Evolutionary conservation across 805 yeast species (phyloP).

Genomic region (Monosporozyma aquatica): DNA sequence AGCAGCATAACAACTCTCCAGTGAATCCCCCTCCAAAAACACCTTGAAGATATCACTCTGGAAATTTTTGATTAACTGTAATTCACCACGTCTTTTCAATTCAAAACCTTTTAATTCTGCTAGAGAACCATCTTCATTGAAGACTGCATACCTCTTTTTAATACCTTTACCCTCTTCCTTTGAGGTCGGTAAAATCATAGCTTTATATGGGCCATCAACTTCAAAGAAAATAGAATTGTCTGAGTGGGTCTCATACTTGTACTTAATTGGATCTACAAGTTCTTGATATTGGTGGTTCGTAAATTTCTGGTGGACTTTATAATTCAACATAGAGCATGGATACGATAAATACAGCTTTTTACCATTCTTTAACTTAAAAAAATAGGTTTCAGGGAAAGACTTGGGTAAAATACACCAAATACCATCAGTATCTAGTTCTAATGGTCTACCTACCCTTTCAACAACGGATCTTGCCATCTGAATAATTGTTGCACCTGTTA

Average conservation of each 20-base stretch:
- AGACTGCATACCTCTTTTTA: constrained; percentile 94
- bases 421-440: constrained; percentile 97
- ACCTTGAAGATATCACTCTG: constrained; percentile 90
- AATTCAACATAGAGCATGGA: constrained; percentile 94
- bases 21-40: constrained; percentile 73
- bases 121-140: constrained; percentile 84
- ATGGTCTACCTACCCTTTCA: constrained; percentile 87
- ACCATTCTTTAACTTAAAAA: constrained; percentile 65
- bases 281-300: constrained; percentile 94
- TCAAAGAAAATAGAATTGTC: constrained; percentile 96
- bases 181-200: constrained; percentile 95
- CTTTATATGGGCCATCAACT: constrained; percentile 97
- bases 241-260: constrained; percentile 65
- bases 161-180: constrained; percentile 96
- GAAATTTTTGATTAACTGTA: constrained; percentile 85
- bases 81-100: constrained; percentile 91
- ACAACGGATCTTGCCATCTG: constrained; percentile 93
- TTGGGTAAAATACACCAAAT: constrained; percentile 97
- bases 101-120: constrained; percentile 98
- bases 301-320: constrained; percentile 79
- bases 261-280: constrained; percentile 56
- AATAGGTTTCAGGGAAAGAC: constrained; percentile 84
- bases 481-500: constrained; percentile 95
- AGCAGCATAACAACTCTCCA: constrained; percentile 74
- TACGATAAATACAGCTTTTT: constrained; percentile 71